Evolutionary conservation across 2,329 filamentous ascomycete species (phyloP), one percentile per base, ranked within the genome.

Genomic region (Alternaria alternata): DNA sequence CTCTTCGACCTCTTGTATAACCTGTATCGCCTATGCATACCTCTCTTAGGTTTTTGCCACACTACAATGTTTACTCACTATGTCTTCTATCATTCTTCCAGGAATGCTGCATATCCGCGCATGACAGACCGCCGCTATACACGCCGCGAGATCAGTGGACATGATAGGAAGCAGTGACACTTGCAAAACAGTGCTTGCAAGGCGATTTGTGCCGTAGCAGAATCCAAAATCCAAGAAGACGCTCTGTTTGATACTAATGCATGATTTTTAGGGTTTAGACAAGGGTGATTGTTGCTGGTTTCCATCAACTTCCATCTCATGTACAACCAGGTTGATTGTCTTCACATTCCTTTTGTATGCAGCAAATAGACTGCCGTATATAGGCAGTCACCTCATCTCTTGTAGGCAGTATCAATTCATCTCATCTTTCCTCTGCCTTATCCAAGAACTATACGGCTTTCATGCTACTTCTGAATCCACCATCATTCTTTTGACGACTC

Each of bases 401-500:
- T 26, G 24, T 26, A 26, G 24, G 24, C 24, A 7, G 24, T 26
- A 26, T 26, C 24, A 26, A 26, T 7, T 26, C 24, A 26, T 26
- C 24, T 26, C 5, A 26, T 26, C 24, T 26, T 26, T 26, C 24
- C 24, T 26, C 24, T 26, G 6, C 24, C 24, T 7, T 7, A 26
- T 26, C 24, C 24, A 26, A 26, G 24, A 26, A 26, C 24, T 26
- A 7, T 36, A 16, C 5, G 5, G 12, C 32, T 36, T 36, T 36
- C 14, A 36, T 14, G 14, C 32, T 36, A 36, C 14, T 36, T 16
- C 1, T 36, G 32, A 6, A 36, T 36, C 46, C 14, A 2, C 14
- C 22, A 34, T 42, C n/a, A 60, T 11, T 34, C 18, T 14, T 57
- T 20, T 30, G 22, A 22, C 36, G 58, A 28, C 18, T 49, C 60